A percentile compares a stretch with the other conserved stretches of the same genome.
These are phyloP conservation scores for Phaeolepiota aurea DNA, from an alignment of 768 basidiomycete species.

Conservation along the genomic window DNA sequence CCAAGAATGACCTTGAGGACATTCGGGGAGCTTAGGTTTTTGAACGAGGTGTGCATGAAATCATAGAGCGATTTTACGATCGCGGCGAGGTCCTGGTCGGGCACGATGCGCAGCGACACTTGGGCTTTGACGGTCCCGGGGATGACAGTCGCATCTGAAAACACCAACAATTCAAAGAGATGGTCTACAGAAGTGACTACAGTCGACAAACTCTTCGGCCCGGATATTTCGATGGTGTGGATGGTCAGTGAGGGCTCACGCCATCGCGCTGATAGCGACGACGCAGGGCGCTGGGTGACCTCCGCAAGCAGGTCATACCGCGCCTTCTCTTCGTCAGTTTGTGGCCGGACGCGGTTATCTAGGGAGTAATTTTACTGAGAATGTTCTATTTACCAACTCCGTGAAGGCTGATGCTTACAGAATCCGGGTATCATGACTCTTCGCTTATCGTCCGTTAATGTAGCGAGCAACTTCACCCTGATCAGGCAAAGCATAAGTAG, in stretches of 20 bases:
- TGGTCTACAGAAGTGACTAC: not conserved
- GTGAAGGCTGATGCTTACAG: slow-evolving; percentile 53
- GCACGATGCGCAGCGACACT: slow-evolving; percentile 88
- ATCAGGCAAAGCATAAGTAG: slow-evolving; percentile 1
- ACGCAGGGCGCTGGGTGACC: slow-evolving; percentile 59
- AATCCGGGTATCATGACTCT: slow-evolving; percentile 72
- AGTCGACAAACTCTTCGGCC: slow-evolving; percentile 60
- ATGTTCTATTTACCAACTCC: not conserved
- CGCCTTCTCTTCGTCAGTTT: slow-evolving; percentile 57
- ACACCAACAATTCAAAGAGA: not conserved
- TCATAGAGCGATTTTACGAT: slow-evolving; percentile 55
- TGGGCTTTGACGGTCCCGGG: slow-evolving; percentile 78
- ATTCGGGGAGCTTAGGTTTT: slow-evolving; percentile 58
- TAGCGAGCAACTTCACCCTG: slow-evolving; percentile 77
- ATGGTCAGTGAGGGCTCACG: slow-evolving; percentile 86
- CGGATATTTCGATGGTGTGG: slow-evolving; percentile 78
- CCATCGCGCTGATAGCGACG: slow-evolving; percentile 74
- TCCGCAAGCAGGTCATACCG: slow-evolving; percentile 63
- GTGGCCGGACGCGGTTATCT: slow-evolving; percentile 74
- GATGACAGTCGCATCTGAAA: slow-evolving; percentile 77
- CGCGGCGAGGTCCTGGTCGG: slow-evolving; percentile 76
- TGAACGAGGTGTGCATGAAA: slow-evolving; percentile 54
- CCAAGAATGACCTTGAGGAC: slow-evolving; percentile 60
- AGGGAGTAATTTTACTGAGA: not conserved
- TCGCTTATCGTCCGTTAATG: slow-evolving; percentile 49